Percentiles rank a stretch among this genome's conserved stretches.
Evolutionary conservation across 176 grass and related monocot species (phyloP).

Genomic region (Poa pratensis): DNA sequence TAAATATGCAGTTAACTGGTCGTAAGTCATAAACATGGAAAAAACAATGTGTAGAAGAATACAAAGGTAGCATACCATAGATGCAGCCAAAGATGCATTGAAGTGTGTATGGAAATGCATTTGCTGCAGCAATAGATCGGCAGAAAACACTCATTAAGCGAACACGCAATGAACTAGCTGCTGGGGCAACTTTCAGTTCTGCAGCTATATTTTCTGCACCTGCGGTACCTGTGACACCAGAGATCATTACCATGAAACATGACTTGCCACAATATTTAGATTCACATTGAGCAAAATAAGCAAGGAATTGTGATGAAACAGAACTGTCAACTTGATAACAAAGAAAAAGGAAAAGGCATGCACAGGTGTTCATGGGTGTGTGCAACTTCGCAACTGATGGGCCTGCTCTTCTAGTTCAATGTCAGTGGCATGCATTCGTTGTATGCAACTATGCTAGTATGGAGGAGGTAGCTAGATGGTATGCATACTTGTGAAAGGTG

Average conservation of each 20-base stretch:
- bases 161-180: conserved; percentile 66
- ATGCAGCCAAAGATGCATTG: conserved; percentile 94
- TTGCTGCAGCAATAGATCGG: conserved; percentile 87
- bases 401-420: neutral
- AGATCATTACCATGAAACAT: conserved; percentile 38
- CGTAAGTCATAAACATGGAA: neutral
- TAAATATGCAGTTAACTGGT: conserved; percentile 15
- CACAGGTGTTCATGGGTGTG: neutral
- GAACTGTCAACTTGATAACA: neutral
- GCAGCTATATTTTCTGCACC: conserved; percentile 79
- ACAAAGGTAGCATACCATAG: conserved; percentile 60
- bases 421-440: neutral
- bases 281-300: neutral
- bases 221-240: conserved; percentile 58
- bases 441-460: conserved; percentile 11
- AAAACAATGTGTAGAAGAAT: neutral
- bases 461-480: conserved; percentile 18
- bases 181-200: conserved; percentile 78
- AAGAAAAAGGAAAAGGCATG: neutral
- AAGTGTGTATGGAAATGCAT: conserved; percentile 85
- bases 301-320: neutral
- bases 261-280: neutral
- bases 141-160: conserved; percentile 89
- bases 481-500: conserved; percentile 27
- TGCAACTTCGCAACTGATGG: conserved; percentile 15